Evolutionary conservation across 2,329 filamentous ascomycete species (phyloP).

Genomic region (Ambrosiella xylebori): DNA sequence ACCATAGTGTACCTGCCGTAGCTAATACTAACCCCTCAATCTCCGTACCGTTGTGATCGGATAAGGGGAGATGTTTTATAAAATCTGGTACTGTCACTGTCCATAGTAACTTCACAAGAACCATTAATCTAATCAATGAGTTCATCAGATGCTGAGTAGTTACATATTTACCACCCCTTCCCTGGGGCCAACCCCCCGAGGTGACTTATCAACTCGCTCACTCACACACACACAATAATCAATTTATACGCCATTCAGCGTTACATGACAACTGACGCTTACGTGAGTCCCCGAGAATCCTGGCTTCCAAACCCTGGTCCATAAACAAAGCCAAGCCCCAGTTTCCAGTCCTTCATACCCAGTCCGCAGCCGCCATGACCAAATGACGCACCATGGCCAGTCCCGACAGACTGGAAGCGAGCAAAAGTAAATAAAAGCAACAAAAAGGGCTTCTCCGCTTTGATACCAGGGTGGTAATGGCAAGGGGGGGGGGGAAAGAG

Average conservation of each 20-base stretch:
- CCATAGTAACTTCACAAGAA: neutral
- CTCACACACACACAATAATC: too few relatives aligned
- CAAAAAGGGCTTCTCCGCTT: neutral
- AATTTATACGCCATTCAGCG: neutral
- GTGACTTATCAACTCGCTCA: too few relatives aligned
- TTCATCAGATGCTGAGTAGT: neutral
- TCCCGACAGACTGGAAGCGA: constrained; percentile 4
- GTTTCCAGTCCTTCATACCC: neutral
- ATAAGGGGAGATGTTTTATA: neutral
- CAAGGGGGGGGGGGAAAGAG: neutral
- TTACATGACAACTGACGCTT: neutral
- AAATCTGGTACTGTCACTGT: neutral
- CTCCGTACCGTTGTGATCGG: too few relatives aligned
- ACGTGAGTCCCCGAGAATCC: neutral
- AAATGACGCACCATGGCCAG: constrained; percentile 1
- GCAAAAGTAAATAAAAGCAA: neutral
- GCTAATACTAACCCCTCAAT: too few relatives aligned
- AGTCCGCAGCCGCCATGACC: neutral
- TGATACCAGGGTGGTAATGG: neutral
- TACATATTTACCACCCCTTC: too few relatives aligned
- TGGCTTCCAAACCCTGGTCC: neutral
- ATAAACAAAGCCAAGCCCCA: neutral
- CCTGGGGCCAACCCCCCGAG: too few relatives aligned
- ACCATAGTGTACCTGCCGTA: too few relatives aligned
- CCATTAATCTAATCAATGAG: neutral